Evolutionary conservation across 345 rosid species (phyloP).

Genomic region (Moringa oleifera): DNA sequence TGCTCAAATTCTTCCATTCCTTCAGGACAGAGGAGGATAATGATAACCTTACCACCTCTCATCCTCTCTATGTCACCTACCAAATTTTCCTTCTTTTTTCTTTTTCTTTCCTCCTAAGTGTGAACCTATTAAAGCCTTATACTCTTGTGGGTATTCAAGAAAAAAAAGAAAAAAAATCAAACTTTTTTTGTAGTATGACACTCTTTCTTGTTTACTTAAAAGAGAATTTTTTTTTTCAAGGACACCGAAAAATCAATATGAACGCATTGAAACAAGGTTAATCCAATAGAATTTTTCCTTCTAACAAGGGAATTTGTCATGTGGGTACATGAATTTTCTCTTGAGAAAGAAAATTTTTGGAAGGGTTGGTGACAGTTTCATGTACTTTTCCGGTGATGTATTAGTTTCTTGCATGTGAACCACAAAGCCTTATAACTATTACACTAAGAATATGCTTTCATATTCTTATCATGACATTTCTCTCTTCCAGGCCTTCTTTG

Average conservation of each 20-base stretch:
- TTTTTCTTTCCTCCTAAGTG: too few species aligned
- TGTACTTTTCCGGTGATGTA: neutral
- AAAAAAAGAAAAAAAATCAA: too few species aligned
- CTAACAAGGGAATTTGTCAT: too few species aligned
- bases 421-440: neutral
- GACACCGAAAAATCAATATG: too few species aligned
- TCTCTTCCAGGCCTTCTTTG: neutral
- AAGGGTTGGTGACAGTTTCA: neutral
- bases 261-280: too few species aligned
- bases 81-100: neutral
- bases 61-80: constrained; percentile 9
- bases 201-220: too few species aligned
- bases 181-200: too few species aligned
- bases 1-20: constrained; percentile 1
- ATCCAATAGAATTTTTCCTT: too few species aligned
- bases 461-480: neutral
- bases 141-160: too few species aligned
- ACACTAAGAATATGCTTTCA: neutral
- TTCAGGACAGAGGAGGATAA: constrained; percentile 1
- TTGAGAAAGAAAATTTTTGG: too few species aligned
- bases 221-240: too few species aligned
- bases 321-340: neutral
- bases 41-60: constrained; percentile 1
- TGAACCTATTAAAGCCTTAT: too few species aligned
- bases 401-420: neutral